Conservation (phyloP, 2,329 filamentous ascomycete genomes). For the Bipolaris oryzae region DNA sequence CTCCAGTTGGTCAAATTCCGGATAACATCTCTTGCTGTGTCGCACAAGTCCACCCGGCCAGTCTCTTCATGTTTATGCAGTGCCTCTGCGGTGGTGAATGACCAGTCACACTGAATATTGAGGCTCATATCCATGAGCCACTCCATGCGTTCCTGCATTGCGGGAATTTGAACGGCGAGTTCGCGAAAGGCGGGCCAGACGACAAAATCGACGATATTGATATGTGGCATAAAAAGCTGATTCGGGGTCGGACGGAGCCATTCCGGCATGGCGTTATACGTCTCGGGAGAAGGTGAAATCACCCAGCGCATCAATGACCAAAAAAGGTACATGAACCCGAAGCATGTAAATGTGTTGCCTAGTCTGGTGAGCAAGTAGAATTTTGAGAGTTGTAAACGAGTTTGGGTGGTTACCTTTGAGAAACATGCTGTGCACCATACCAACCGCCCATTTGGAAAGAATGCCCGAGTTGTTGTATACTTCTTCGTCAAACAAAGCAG, state of each 20-base stretch:
- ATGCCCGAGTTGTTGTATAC: conserved; percentile 25
- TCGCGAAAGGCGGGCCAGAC: conserved; percentile 36
- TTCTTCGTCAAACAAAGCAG: conserved; percentile 27
- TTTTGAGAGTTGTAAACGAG: background rate
- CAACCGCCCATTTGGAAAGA: conserved; percentile 29
- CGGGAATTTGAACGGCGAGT: conserved; percentile 29
- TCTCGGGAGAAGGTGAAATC: conserved; percentile 31
- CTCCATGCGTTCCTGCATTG: conserved; percentile 35
- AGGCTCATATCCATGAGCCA: conserved; percentile 33
- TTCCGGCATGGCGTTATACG: conserved; percentile 30
- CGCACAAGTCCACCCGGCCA: conserved; percentile 22
- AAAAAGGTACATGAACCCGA: conserved; percentile 30
- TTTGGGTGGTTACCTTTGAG: conserved; percentile 21
- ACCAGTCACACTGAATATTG: conserved; percentile 28
- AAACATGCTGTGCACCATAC: conserved; percentile 29
- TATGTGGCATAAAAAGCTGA: conserved; percentile 36
- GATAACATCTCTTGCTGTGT: conserved; percentile 20
- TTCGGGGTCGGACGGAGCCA: conserved; percentile 36
- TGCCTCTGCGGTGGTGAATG: conserved; percentile 17
- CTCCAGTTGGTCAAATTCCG: conserved; percentile 27
- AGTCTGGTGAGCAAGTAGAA: background rate
- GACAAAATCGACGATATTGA: conserved; percentile 30
- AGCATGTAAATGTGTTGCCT: conserved; percentile 35
- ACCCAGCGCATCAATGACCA: conserved; percentile 37
- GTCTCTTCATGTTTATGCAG: conserved; percentile 18